phyloP scores from a whole-genome alignment of 129 eudicot species.

The Pseudognaphalium luteoalbum region DNA sequence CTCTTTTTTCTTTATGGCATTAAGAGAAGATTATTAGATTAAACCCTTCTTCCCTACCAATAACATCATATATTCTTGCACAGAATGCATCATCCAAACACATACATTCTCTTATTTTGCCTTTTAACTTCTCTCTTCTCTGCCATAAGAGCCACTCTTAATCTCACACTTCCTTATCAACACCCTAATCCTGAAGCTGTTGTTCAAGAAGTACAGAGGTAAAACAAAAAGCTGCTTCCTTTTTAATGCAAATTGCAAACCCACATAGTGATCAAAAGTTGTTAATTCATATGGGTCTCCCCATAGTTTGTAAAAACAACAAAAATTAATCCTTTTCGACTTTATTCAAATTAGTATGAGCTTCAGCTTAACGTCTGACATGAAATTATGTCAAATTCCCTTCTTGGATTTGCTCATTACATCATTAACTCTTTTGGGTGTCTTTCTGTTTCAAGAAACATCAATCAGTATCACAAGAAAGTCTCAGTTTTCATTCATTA shows the following conservation, averaged over 20 bases:
- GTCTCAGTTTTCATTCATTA: not conserved
- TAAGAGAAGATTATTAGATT: conserved; percentile 26
- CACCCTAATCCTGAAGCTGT: conserved; percentile 45
- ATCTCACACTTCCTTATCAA: conserved; percentile 39
- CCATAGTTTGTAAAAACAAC: not conserved
- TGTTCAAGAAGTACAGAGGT: conserved; percentile 51
- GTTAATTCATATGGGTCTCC: not conserved
- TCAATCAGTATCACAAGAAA: not conserved
- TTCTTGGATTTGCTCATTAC: conserved; percentile 27
- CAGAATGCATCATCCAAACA: conserved; percentile 45
- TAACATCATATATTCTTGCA: conserved; percentile 21
- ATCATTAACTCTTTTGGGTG: conserved; percentile 21
- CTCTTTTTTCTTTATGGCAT: conserved; percentile 20
- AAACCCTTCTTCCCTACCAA: conserved; percentile 6
- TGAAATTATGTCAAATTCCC: conserved; percentile 23
- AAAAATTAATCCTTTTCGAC: too few relatives aligned
- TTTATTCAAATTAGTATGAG: conserved; percentile 8
- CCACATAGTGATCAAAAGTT: not conserved
- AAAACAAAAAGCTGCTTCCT: not conserved
- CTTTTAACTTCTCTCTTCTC: conserved; percentile 40
- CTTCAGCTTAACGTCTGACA: conserved; percentile 21
- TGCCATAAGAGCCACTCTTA: conserved; percentile 31
- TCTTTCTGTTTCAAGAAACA: conserved; percentile 1
- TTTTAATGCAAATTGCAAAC: not conserved
- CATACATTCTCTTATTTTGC: conserved; percentile 57